A percentile compares a stretch with the other conserved stretches of the same genome.
phyloP scores from a whole-genome alignment of 495 filamentous ascomycete genomes.

The Tuber calosporum region DNA sequence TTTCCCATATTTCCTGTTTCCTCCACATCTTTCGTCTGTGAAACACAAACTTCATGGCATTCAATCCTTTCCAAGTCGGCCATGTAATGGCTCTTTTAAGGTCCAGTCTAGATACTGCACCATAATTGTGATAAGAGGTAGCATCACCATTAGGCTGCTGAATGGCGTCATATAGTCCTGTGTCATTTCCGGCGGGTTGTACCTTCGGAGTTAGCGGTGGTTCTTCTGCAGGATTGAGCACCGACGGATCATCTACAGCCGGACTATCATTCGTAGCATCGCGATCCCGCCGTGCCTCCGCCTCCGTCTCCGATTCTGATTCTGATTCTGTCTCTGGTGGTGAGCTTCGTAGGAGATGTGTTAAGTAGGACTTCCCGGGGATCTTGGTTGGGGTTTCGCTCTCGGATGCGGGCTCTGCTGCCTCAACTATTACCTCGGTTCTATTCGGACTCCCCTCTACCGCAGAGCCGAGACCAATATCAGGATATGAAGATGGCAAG shows the following conservation, averaged over 20 bases:
- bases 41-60: conserved; percentile 34
- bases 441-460: conserved; percentile 13
- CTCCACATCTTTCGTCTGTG: conserved; percentile 67
- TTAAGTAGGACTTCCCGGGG: conserved; percentile 42
- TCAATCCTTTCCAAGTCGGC: conserved; percentile 33
- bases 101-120: conserved; percentile 18
- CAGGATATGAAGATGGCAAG: conserved; percentile 25
- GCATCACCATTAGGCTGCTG: conserved; percentile 34
- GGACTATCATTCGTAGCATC: neutral
- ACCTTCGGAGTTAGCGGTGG: conserved; percentile 23
- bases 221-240: conserved; percentile 7
- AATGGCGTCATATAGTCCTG: conserved; percentile 30
- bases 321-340: conserved; percentile 24
- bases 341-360: conserved; percentile 40
- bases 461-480: conserved; percentile 12
- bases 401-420: conserved; percentile 55
- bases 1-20: conserved; percentile 55
- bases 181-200: conserved; percentile 25
- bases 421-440: conserved; percentile 52
- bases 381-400: conserved; percentile 40
- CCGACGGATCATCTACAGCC: conserved; percentile 20
- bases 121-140: conserved; percentile 37
- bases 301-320: conserved; percentile 5
- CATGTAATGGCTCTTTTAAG: conserved; percentile 36
- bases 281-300: neutral